Evolutionary conservation across 768 basidiomycete genomes (phyloP), one percentile per base, ranked within the genome.

Genomic region (Suillus subalutaceus): DNA sequence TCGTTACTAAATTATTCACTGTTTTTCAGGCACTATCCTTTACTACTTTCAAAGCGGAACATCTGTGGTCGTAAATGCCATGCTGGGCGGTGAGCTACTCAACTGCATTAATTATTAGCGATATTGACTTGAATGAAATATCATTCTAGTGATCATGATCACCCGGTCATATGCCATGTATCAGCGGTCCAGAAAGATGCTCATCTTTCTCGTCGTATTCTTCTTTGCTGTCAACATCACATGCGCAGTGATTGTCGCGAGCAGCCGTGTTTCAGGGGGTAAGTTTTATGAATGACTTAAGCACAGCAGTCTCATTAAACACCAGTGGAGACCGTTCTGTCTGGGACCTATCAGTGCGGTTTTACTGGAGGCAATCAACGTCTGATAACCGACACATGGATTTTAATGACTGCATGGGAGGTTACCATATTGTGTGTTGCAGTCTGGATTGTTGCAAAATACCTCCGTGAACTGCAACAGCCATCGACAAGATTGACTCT

Each of bases 81-180:
- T 58, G 23, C 38, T 58, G 4, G 57, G 57, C 20, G 57, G 57
- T 58, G 37, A 40, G 57, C 15, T 23, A 15, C 20, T 57, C n/a
- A 38, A 26, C 38, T 10, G 1, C 15, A 50, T 23, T 13, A 9
- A 16, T 9, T 6, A 20, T 16, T 6, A 38, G n/a, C 12, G 15
- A 57, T 9, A 20, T 35, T n/a, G 10, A 35, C 18, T 38, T 10
- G 57, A 26, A 16, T 26, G 8, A 58, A 58, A 58, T 26, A 10
- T 26, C 23, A 38, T 10, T 15, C 38, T 26, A 58, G 57, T 40
- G 8, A 40, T 58, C 32, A 18, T 58, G 38, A 58, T 58, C 23
- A 18, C 15, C 37, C 57, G 57, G 15, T 58, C 40, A 18, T 40
- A 58, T 26, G 57, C 57, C 12, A 58, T 58, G 57, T 58, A 40